Base-by-base conservation (phyloP, 192 early-diverging fungal species). In the Backusella morwellensis region DNA sequence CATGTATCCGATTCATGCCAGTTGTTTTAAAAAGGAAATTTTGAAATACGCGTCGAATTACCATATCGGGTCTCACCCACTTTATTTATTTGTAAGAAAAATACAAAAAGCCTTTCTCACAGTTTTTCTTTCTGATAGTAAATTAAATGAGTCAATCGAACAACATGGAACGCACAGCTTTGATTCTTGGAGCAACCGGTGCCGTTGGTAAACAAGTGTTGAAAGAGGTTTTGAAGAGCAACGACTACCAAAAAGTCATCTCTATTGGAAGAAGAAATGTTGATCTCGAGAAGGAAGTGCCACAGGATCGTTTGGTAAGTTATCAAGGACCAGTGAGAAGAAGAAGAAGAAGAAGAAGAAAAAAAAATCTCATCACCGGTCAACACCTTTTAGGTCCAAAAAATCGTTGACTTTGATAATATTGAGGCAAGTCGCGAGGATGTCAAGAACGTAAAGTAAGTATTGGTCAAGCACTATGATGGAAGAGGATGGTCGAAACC, bases 341-440 rank as follows among this genome's bases (percentile, higher is more conserved):
- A 12, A 29, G 35, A 66, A 26, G 29, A 4, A 59, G 54, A n/a
- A 3, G 12, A 35, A 23, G 21, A 19, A 41, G 29, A 26, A 70
- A 21, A 42, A 7, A 41, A 8, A 35, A 1, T 21, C 35, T 68
- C 17, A 38, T 38, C 38, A 38, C 1, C 11, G 38, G 9, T 32
- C 8, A 34, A 12, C 14, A 36, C 12, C 19, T 11, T 44, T 40
- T 42, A 81, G 80, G 87, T 91, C 38, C 91, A 94, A 80, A 87
- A 91, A 73, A 83, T 86, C 2, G 86, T 93, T 23, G 90, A 95
- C 82, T 94, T 93, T 80, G 94, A 97, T 23, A 90, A 95, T 54
- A 76, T 90, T 12, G 87, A 89, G 14, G 70, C 76, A 11, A 36
- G 68, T 71, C 75, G 80, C 1, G 68, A 76, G 11, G 85, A 66